Conservation (phyloP, 805 yeast genomes). For the Kuraishia piskuri region DNA sequence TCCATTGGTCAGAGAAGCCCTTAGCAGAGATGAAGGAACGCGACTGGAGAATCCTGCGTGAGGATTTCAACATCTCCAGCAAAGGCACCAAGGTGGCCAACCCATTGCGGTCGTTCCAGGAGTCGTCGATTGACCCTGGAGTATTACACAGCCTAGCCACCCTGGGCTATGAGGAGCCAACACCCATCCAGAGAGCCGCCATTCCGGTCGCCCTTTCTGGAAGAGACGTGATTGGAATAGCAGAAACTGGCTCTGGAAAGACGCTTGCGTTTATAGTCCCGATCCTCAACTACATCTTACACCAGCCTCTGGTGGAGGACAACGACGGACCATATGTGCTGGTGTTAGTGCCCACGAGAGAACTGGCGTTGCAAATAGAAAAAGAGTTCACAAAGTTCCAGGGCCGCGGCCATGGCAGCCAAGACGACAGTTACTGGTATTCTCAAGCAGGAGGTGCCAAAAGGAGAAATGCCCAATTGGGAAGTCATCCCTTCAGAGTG, state of each 20-base stretch:
- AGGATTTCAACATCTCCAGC: constrained; percentile 61
- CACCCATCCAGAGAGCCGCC: constrained; percentile 87
- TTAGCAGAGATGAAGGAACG: constrained; percentile 60
- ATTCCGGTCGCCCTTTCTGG: constrained; percentile 58
- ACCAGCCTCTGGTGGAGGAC: constrained; percentile 36
- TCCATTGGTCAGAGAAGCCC: constrained; percentile 65
- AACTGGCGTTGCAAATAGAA: constrained; percentile 82
- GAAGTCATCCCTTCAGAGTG: constrained; percentile 31
- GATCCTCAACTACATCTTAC: constrained; percentile 43
- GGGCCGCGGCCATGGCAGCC: constrained; percentile 12
- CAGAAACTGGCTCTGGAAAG: constrained; percentile 95
- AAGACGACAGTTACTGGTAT: too few relatives aligned
- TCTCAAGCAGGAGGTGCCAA: background rate
- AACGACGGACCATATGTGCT: constrained; percentile 68
- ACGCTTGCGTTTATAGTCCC: constrained; percentile 82
- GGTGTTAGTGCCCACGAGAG: constrained; percentile 88
- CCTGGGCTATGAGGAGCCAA: constrained; percentile 54
- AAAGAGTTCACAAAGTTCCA: constrained; percentile 51
- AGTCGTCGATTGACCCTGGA: constrained; percentile 38
- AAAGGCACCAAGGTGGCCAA: constrained; percentile 40
- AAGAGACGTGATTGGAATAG: constrained; percentile 78
- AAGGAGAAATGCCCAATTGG: constrained; percentile 8
- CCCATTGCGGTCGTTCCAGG: constrained; percentile 74
- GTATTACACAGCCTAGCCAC: constrained; percentile 28
- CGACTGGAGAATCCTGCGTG: constrained; percentile 85